Base-by-base conservation (phyloP, 192 early-diverging fungal species). In the Backusella tuberculispora region DNA sequence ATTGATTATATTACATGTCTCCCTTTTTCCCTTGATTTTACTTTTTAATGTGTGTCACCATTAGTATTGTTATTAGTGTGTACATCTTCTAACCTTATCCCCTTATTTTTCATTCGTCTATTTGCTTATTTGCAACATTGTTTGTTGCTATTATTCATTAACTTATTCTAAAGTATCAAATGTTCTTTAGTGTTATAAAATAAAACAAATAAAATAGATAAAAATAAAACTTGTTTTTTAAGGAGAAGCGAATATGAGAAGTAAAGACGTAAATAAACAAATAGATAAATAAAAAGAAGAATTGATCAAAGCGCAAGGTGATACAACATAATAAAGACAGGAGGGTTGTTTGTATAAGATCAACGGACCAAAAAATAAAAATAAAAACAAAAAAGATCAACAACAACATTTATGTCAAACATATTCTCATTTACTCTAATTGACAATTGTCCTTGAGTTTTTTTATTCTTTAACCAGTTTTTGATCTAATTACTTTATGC, bases 351-450 rank as follows among this genome's bases (percentile, higher is more conserved):
- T 69, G 45, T 46, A 47, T 42, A 42, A 68, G 42, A 68, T 42
- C 38, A 68, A 60, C 53, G 21, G 21, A 34, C 15, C 63, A 38
- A 15, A 41, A 67, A 41, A 38, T 19, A 41, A 67, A 67, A n/a
- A 66, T 66, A n/a, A n/a, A n/a, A n/a, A n/a, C n/a, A n/a, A n/a
- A 34, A 34, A 34, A 34, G 29, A 34, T 34, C 29, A 34, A 34
- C 66, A 67, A 40, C 66, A 38, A 67, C 15, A 38, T 21, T 66
- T 40, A 34, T 38, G 64, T 66, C 17, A 37, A 67, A 41, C 66
- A 67, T 67, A 67, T 67, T 67, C 19, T 67, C 66, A 67, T 42
- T 67, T 67, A 67, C 66, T 67, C 41, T 67, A 67, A 67, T 67
- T 67, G 66, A 67, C 66, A 67, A 67, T 67, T 38, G 37, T 21